Evolutionary conservation across 176 grass and related monocot species (phyloP).

Genomic region (Juncus effusus): DNA sequence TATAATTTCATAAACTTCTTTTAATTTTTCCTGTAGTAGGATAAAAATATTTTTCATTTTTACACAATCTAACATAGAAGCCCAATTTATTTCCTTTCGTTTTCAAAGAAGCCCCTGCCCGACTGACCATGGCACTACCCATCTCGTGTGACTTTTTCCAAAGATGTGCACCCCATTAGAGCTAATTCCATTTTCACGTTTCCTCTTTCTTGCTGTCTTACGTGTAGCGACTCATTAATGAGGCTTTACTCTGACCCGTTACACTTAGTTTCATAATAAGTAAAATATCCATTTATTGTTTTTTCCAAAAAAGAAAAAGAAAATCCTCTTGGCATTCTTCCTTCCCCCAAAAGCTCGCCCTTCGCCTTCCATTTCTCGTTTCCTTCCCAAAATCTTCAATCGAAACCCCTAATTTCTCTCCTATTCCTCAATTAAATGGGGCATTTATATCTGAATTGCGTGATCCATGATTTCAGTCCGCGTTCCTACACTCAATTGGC

Average conservation of each 20-base stretch:
- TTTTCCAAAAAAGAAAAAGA: slow-evolving; percentile 16
- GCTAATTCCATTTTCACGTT: background rate
- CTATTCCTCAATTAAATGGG: background rate
- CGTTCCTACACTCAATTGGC: slow-evolving; percentile 16
- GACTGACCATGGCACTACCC: slow-evolving; percentile 24
- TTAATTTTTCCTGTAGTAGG: background rate
- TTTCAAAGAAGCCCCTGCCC: slow-evolving; percentile 17
- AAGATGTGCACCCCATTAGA: slow-evolving; percentile 24
- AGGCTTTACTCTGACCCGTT: slow-evolving; percentile 5
- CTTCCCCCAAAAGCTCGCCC: slow-evolving; percentile 18
- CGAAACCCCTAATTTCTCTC: background rate
- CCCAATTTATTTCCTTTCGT: slow-evolving; percentile 17
- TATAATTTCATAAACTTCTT: background rate
- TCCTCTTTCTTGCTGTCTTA: slow-evolving; percentile 11
- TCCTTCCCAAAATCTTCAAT: slow-evolving; percentile 5
- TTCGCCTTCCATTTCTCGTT: slow-evolving; percentile 8
- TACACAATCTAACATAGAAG: slow-evolving; percentile 16
- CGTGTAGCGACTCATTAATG: background rate
- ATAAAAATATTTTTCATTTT: background rate
- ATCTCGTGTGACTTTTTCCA: slow-evolving; percentile 21
- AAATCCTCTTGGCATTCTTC: slow-evolving; percentile 26
- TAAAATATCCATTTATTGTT: slow-evolving; percentile 15
- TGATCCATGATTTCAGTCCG: slow-evolving; percentile 27
- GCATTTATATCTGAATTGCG: background rate
- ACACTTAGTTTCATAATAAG: background rate